Base-by-base conservation (phyloP, 768 basidiomycete genomes). In the Pleurotus salmoneostramineus region DNA sequence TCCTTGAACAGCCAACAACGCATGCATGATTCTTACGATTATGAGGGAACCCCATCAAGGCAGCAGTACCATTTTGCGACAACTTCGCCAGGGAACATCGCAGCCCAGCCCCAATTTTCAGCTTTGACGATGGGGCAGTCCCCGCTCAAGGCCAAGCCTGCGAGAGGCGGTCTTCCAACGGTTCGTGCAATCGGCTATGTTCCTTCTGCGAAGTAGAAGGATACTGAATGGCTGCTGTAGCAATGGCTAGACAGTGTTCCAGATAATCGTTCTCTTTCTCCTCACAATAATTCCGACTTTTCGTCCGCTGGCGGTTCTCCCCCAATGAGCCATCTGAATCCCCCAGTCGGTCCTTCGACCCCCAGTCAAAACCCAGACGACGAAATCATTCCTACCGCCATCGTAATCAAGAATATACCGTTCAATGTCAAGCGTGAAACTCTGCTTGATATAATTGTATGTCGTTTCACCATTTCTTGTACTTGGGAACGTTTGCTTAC, bases 401-500 rank as follows among this genome's bases (percentile, higher is more conserved):
- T 99, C 68, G 97, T 99, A 69, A 98, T 99, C 74, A 99, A 99
- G 85, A 98, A 98, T 80, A 99, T 99, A 77, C 96, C 96, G 64
- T 99, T 99, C 81, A 95, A 95, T 67, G 94, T 98, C 64, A 93
- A 95, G 76, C 88, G 93, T 68, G 96, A 98, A 77, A 93, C 93
- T 45, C 84, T 99, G 64, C 86, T 98, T 68, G 89, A 91, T 76
- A 94, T 98, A 71, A 98, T 99, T 71, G 95, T 96, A 58, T 62
- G 93, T 83, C 57, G 56, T 45, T 50, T 62, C 35, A 21, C 32
- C 21, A 27, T 27, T 27, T 27, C 21, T 27, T 27, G 21, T 27
- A 27, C 21, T 27, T 27, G 21, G 21, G 21, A 27, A 27, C 21
- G 21, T 27, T 27, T 33, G 33, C 36, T 36, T 52, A 58, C 63